phyloP scores from a whole-genome alignment of 2,329 filamentous ascomycete genomes.

The Colletotrichum orbiculare region DNA sequence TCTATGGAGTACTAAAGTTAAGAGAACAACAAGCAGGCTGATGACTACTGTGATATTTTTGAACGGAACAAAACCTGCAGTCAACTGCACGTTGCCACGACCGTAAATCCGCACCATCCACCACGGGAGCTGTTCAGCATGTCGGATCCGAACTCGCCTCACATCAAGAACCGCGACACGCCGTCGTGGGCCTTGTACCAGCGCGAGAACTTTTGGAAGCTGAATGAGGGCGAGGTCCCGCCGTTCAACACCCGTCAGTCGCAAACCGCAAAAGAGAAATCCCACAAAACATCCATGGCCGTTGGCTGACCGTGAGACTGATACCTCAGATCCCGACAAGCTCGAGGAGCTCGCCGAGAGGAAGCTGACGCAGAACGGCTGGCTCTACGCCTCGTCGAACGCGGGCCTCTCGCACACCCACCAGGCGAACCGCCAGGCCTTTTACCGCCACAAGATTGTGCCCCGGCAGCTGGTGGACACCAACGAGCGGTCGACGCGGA shows the following conservation, averaged over 20 bases:
- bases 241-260: slow-evolving; percentile 41
- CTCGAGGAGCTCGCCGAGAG: slow-evolving; percentile 68
- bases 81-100: no score
- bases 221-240: slow-evolving; percentile 40
- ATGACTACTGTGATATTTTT: no score
- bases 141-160: slow-evolving; percentile 39
- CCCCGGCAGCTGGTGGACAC: slow-evolving; percentile 70
- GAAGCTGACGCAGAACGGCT: slow-evolving; percentile 67
- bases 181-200: slow-evolving; percentile 43
- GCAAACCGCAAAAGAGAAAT: no score
- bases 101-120: no score
- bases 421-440: slow-evolving; percentile 71
- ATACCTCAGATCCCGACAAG: slow-evolving; percentile 61
- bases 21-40: no score
- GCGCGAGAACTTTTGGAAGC: slow-evolving; percentile 43
- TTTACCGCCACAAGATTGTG: slow-evolving; percentile 72
- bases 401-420: slow-evolving; percentile 63
- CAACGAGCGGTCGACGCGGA: slow-evolving; percentile 66
- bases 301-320: neutral
- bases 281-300: neutral
- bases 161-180: slow-evolving; percentile 40
- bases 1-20: no score
- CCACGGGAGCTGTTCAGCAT: neutral
- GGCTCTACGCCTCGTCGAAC: slow-evolving; percentile 69
- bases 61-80: no score